A percentile compares a stretch with the other conserved stretches of the same genome.
These are phyloP conservation scores for Arthroderma uncinatum DNA, from an alignment of 2,329 filamentous ascomycete species.

Conservation along the genomic window DNA sequence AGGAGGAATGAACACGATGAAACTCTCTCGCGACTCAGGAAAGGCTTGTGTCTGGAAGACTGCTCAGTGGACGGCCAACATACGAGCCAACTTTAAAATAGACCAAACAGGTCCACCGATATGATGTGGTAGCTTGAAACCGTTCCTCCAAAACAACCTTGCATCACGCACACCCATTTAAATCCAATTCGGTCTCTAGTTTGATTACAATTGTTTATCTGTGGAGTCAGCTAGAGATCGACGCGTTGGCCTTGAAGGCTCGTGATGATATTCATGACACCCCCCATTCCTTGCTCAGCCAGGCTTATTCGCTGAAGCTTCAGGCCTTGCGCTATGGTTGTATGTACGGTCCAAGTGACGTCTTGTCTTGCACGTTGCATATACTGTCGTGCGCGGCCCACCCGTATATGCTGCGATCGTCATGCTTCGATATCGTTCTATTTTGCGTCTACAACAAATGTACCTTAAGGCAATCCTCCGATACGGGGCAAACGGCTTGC, in stretches of 20 bases:
- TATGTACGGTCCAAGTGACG: background rate
- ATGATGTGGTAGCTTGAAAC: background rate
- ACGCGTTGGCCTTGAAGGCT: background rate
- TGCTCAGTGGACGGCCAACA: background rate
- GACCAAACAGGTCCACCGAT: background rate
- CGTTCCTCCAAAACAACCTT: background rate
- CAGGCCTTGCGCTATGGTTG: background rate
- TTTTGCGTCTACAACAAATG: background rate
- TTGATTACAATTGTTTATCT: slow-evolving; percentile 3
- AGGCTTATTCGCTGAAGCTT: background rate
- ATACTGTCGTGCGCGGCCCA: background rate
- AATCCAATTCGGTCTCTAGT: background rate
- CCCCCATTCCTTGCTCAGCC: background rate
- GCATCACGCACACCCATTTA: background rate
- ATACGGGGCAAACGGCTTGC: background rate
- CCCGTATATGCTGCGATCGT: slow-evolving; percentile 3
- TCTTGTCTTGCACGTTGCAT: background rate
- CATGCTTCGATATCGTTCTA: background rate
- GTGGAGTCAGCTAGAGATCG: background rate
- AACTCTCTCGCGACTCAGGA: background rate
- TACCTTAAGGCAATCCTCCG: background rate
- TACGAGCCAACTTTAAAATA: background rate
- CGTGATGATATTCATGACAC: background rate
- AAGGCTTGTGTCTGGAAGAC: background rate
- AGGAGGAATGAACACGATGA: background rate